A percentile compares a stretch with the other conserved stretches of the same genome.
Evolutionary conservation across 164 flowering plant species (phyloP).

Genomic region (Piper betle): DNA sequence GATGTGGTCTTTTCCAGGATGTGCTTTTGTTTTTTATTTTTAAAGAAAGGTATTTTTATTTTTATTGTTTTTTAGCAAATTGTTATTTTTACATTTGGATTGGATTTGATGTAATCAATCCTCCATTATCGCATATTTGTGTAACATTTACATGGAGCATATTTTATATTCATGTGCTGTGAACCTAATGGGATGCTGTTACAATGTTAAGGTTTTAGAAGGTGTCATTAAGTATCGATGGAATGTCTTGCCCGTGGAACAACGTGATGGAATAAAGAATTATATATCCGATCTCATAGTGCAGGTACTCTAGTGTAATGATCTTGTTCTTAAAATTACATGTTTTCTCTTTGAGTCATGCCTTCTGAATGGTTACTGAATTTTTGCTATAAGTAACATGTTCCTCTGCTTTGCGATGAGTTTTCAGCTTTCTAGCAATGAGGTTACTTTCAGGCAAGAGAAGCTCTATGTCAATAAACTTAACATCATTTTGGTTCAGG

Average conservation of each 20-base stretch:
- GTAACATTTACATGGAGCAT: too few relatives aligned
- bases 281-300: slow-evolving; percentile 96
- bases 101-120: background rate
- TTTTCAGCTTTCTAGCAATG: slow-evolving; percentile 81
- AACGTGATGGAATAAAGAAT: slow-evolving; percentile 98
- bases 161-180: background rate
- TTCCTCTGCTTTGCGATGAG: background rate
- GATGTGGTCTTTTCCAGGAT: too few relatives aligned
- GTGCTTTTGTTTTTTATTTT: too few relatives aligned
- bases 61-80: too few relatives aligned
- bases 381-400: background rate
- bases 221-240: slow-evolving; percentile 97
- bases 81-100: too few relatives aligned
- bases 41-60: too few relatives aligned
- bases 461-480: slow-evolving; percentile 91
- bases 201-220: slow-evolving; percentile 59
- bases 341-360: too few relatives aligned
- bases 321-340: too few relatives aligned
- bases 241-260: slow-evolving; percentile 95
- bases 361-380: background rate
- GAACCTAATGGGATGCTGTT: background rate
- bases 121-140: background rate
- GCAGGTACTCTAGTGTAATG: slow-evolving; percentile 35
- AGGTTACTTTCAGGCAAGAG: slow-evolving; percentile 76
- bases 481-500: slow-evolving; percentile 93